phyloP scores from a whole-genome alignment of 805 yeast genomes.

The Millerago galiae region DNA sequence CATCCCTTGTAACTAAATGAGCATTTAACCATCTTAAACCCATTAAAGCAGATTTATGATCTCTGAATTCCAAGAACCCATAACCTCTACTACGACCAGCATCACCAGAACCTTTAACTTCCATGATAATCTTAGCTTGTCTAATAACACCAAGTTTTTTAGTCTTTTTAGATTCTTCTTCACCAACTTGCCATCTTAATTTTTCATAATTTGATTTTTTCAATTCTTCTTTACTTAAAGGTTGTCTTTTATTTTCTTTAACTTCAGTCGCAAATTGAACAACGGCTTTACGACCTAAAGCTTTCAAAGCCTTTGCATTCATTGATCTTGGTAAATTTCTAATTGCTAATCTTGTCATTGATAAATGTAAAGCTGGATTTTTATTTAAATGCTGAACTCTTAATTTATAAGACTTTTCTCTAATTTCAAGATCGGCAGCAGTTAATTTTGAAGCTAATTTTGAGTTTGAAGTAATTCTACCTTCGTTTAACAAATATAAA shows the following conservation, averaged over 20 bases:
- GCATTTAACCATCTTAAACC: slow-evolving; percentile 96
- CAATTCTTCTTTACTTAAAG: slow-evolving; percentile 83
- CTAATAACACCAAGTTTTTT: slow-evolving; percentile 86
- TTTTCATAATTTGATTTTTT: slow-evolving; percentile 71
- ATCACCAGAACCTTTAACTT: slow-evolving; percentile 82
- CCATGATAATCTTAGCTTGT: slow-evolving; percentile 90
- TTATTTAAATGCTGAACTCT: slow-evolving; percentile 87
- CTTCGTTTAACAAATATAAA: slow-evolving; percentile 84
- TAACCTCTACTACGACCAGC: slow-evolving; percentile 93
- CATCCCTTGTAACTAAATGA: slow-evolving; percentile 70
- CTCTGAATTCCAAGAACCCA: slow-evolving; percentile 90
- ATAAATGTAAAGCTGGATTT: slow-evolving; percentile 85
- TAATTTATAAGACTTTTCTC: slow-evolving; percentile 81
- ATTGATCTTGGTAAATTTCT: slow-evolving; percentile 91
- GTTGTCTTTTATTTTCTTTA: slow-evolving; percentile 65
- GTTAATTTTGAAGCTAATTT: slow-evolving; percentile 67
- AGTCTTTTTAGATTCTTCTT: slow-evolving; percentile 47
- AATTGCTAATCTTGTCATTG: slow-evolving; percentile 91
- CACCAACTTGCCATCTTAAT: slow-evolving; percentile 32
- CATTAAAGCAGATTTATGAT: slow-evolving; percentile 90
- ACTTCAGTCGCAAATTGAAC: slow-evolving; percentile 85
- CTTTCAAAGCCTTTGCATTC: slow-evolving; percentile 83
- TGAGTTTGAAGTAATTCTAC: slow-evolving; percentile 77
- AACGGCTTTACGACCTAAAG: slow-evolving; percentile 88
- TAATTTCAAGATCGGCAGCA: slow-evolving; percentile 70